Base-by-base conservation (phyloP, 345 rosid genomes). In the Citrus cavaleriei region DNA sequence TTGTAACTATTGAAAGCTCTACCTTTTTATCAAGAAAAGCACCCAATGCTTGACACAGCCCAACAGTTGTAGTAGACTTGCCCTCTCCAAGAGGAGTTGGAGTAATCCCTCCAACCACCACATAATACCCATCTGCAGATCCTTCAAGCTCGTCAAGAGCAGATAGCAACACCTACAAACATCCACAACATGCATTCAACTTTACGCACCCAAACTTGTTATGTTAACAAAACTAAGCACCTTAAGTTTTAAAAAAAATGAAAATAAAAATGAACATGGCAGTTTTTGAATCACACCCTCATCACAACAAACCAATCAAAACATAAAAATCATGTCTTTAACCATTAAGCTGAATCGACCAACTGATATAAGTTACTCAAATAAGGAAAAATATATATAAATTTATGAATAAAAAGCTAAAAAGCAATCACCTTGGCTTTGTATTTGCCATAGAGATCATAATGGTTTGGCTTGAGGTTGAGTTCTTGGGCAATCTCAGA, bases 21-120 rank as follows among this genome's bases (percentile, higher is more conserved):
- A 95, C 98, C 97, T 96, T 96, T 82, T 91, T 96, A 81, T 91
- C 91, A 16, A 96, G 98, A 81, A 88, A 88, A 61, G 98, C 97
- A 34, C 99, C 99, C 88, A 93, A 84, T 60, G 99, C 97, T 87
- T 96, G 99, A 72, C 98, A 94, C 78, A 96, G 92, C 5, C 99
- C 98, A 38, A 95, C 97, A 19, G 97, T 94, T 37, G 99, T 96
- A 51, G 99, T 96, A 7, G 97, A 90, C 74, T 96, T 96, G 85
- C 99, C 99, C 85, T 96, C 99, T 37, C 99, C 99, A 46, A 96
- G 95, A 42, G 98, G 99, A 69, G 99, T 94, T n/a, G 99, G 99
- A 75, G 99, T 94, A 68, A 94, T 96, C 76, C 99, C 99, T 70
- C 98, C 99, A 54, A 96, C 97, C 82, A 94, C 98, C 75, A 94